Percentiles rank a stretch among this genome's conserved stretches.
Evolutionary conservation across 139 green algal genomes (phyloP).

Genomic region (Coelastrella sp.): DNA sequence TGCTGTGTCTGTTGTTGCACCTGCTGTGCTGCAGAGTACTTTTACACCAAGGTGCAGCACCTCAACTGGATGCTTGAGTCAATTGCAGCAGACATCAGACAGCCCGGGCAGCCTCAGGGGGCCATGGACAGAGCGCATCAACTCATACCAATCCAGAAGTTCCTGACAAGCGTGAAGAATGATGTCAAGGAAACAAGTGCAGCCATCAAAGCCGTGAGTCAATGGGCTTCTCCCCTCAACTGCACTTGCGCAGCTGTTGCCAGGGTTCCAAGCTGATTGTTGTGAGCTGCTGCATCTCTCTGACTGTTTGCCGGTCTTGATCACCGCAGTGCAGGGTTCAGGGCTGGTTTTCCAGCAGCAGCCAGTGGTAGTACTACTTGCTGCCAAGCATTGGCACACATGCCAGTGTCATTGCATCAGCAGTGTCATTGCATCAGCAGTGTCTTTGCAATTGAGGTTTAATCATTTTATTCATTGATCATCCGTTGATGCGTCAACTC

Average conservation of each 20-base stretch:
- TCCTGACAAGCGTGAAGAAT: constrained; percentile 58
- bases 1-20: not conserved
- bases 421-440: not conserved
- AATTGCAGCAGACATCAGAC: constrained; percentile 40
- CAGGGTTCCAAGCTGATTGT: too few relatives aligned
- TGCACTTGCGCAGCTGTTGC: not conserved
- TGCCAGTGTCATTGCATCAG: not conserved
- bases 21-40: constrained; percentile 50
- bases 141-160: constrained; percentile 67
- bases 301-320: too few relatives aligned
- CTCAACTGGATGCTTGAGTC: constrained; percentile 59
- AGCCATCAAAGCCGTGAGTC: constrained; percentile 51
- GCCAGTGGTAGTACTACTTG: not conserved
- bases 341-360: not conserved
- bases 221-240: not conserved
- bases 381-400: too few relatives aligned
- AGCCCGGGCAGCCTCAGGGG: not conserved
- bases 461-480: not conserved
- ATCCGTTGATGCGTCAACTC: not conserved
- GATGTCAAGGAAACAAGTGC: constrained; percentile 61
- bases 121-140: constrained; percentile 48
- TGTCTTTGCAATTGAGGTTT: not conserved
- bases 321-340: too few relatives aligned
- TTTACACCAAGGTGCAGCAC: constrained; percentile 58
- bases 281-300: too few relatives aligned